Evolutionary conservation across 164 flowering plant species (phyloP), one percentile per base, ranked within the genome.

Genomic region (Protea cynaroides): DNA sequence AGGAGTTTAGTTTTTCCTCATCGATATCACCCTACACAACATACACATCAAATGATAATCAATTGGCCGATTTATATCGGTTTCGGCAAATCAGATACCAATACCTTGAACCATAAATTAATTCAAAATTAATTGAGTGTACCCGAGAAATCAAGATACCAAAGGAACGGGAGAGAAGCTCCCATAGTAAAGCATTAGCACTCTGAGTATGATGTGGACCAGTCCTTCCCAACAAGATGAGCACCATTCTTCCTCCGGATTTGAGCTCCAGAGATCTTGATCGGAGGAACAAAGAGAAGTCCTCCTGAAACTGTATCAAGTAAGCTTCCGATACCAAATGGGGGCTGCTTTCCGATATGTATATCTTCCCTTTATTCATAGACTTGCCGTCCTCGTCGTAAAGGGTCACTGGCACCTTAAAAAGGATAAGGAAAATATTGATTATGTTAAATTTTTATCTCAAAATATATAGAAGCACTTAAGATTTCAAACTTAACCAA

Each of bases 131-230:
- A 29, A 29, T 29, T 29, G 34, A 4, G 14, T 4, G 46, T 40
- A 88, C 98, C 92, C 77, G 61, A 10, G 83, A 59, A 21, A 80
- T 81, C 71, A 90, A 53, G 47, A 51, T 56, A 52, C 81, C 73
- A 4, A 92, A 71, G 12, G 93, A 76, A 22, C 65, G 75, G 7
- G 84, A 61, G 25, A 92, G 81, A 24, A 88, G 64, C 65, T 86
- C 79, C 98, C 98, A 92, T 25, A 82, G 62, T 72, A 83, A 71
- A 1, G 84, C 54, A 72, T 77, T 86, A 59, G 87, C 91, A 65
- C 86, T 72, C 24, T 86, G 90, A 23, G 70, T 59, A 54, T 83
- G 96, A 57, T 75, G 62, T 8, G 65, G 61, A 18, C 78, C 83
- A 13, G 29, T 61, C 24, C 96, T 76, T 58, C 96, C 98, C 18